These are phyloP conservation scores for Ustilago shanxiensis DNA, from an alignment of 1,284 basidiomycete species.

Conservation along the genomic window DNA sequence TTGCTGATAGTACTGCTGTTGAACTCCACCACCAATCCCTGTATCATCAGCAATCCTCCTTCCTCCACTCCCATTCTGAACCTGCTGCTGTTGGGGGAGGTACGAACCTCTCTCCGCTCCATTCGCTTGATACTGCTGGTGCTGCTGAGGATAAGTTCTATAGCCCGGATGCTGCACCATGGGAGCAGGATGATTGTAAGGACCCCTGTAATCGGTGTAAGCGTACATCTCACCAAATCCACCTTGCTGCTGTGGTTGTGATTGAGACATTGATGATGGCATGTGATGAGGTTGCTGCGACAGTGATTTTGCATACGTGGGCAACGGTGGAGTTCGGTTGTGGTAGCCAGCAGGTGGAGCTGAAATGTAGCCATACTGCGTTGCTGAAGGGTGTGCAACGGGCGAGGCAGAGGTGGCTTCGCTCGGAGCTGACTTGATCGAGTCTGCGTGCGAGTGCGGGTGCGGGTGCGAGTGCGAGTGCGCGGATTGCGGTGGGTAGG, in stretches of 20 bases:
- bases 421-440: background rate
- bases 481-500: conserved; percentile 7
- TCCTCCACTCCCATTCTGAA: background rate
- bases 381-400: background rate
- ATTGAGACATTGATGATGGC: background rate
- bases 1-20: conserved; percentile 10
- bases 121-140: conserved; percentile 3
- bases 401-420: background rate
- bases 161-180: conserved; percentile 17
- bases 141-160: conserved; percentile 4
- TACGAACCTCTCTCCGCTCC: no score
- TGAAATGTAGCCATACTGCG: conserved; percentile 32
- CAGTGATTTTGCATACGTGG: conserved; percentile 29
- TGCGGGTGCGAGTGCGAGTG: no score
- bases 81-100: background rate
- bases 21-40: background rate
- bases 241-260: no score
- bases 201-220: conserved; percentile 33
- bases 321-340: conserved; percentile 29
- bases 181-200: conserved; percentile 32
- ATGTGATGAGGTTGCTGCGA: conserved; percentile 27
- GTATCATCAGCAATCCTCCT: background rate
- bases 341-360: conserved; percentile 21
- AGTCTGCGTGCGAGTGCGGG: no score
- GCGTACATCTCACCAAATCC: conserved; percentile 1